Evolutionary conservation across 108 stramenopile species (phyloP), one percentile per base, ranked within the genome.

Genomic region (Chaetoceros muelleri): DNA sequence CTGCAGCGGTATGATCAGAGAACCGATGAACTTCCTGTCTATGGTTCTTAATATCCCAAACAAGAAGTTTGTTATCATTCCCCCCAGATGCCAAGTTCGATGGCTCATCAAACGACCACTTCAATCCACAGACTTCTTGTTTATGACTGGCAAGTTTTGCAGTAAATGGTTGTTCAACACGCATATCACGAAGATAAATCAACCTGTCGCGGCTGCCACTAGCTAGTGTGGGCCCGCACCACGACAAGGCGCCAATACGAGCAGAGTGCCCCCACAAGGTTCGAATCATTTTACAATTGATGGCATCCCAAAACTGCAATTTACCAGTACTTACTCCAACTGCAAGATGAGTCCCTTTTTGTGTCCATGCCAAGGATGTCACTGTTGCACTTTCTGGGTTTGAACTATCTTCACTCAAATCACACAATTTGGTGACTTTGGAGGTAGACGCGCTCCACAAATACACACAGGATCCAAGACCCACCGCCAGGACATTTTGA

Each of bases 101-200:
- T 19, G 85, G 90, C 54, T 94, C 95, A 59, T 96, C 95, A 46
- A 71, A 84, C 30, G 85, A 88, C 99, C 99, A 99, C 50, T 84
- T 86, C 29, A 99, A 64, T 20, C 99, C 99, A 62, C 99, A 99
- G 25, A 99, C 96, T 69, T 99, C 96, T 67, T 98, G 97, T 53
- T 85, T 81, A 69, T 99, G 98, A 1, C 73, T 87, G 5, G 68
- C 48, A n/a, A 98, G 67, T 52, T 67, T 70, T 29, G 73, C 58
- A 17, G 79, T 76, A 58, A 62, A 89, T 5, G 69, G 65, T 30
- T 62, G 48, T 51, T 89, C 77, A 18, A 66, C 66, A 3, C 98
- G 78, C 18, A 94, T 92, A 65, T 99, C 98, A 2, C 92, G 78
- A 44, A 97, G 52, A 53, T 72, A 82, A 54, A 99, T 95, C 52